Percentiles rank a stretch among this genome's conserved stretches.
Evolutionary conservation across 805 yeast species (phyloP).

Genomic region (Ogataea trehaloabstinens): DNA sequence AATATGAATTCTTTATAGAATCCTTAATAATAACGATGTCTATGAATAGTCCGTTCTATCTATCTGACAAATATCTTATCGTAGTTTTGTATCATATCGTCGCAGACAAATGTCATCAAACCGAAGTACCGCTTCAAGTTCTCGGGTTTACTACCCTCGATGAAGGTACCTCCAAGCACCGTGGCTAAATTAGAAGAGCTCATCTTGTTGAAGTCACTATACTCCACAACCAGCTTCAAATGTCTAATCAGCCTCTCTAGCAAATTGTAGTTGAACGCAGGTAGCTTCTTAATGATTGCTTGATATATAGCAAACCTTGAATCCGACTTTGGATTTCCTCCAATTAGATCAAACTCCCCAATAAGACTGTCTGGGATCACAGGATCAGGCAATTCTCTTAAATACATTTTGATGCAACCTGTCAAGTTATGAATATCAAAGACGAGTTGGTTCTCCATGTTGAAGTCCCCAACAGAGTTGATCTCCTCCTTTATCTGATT

Average conservation of each 20-base stretch:
- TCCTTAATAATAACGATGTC: neutral
- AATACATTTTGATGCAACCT: conserved; percentile 78
- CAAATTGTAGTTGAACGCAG: conserved; percentile 63
- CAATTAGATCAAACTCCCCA: conserved; percentile 47
- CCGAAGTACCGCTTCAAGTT: conserved; percentile 49
- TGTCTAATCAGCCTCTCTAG: conserved; percentile 68
- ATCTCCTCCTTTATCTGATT: conserved; percentile 42
- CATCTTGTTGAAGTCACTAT: conserved; percentile 76
- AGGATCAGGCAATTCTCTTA: conserved; percentile 87
- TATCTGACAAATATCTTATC: conserved; percentile 32
- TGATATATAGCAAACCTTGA: conserved; percentile 26
- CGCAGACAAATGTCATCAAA: conserved; percentile 52
- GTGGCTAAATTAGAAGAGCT: conserved; percentile 86
- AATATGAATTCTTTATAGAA: conserved; percentile 28
- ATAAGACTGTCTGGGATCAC: conserved; percentile 67
- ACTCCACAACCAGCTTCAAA: conserved; percentile 63
- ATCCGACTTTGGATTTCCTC: conserved; percentile 22
- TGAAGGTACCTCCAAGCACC: conserved; percentile 69
- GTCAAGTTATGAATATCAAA: conserved; percentile 85
- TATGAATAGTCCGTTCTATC: neutral
- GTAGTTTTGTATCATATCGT: conserved; percentile 45
- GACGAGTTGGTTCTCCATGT: conserved; percentile 39
- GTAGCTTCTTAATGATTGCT: conserved; percentile 40
- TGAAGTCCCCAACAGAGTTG: conserved; percentile 45
- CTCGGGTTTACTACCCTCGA: conserved; percentile 53